Evolutionary conservation across 768 basidiomycete species (phyloP), one percentile per base, ranked within the genome.

Genomic region (Neoboletus magnificus): DNA sequence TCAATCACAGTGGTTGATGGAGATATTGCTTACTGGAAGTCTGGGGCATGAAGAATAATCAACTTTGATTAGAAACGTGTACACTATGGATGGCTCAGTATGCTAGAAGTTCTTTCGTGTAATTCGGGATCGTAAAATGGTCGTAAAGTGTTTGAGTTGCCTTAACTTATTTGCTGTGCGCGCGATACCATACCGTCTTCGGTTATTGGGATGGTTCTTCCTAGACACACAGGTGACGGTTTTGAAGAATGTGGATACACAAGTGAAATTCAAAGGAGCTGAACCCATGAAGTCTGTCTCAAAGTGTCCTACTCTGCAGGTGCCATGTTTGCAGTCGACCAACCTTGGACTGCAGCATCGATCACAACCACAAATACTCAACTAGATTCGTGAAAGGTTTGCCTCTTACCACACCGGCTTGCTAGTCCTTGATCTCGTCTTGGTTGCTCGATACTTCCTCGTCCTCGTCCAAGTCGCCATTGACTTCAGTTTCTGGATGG

Each of bases 21-120:
- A 27, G 91, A 93, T 62, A 93, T 93, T 68, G 91, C 90, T 1
- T 92, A 93, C 76, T 95, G 93, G 93, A 94, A 93, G 69, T 68
- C 86, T 41, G 91, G 91, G 37, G 83, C 67, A 61, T 81, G 54
- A 66, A 16, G 25, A 29, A 41, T 53, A 18, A 18, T 29, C 18
- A 13, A 37, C 13, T 9, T 13, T 0, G 33, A 56, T 8, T 46
- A 55, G 44, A 53, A 45, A 51, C n/a, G 41, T 61, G 44, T 61
- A 58, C 33, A 25, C 29, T 57, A 50, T 53, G 54, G 32, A 50
- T 54, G 33, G n/a, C 16, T 42, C 36, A 45, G 37, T 62, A 57
- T 42, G 39, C 48, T 61, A 57, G 53, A 63, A 48, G 35, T 32
- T 16, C 30, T 50, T 54, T 41, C 16, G 41, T 55, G 46, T 65